Evolutionary conservation across 441 rosid species (phyloP).

Genomic region (Pelargonium myrrhifolium): DNA sequence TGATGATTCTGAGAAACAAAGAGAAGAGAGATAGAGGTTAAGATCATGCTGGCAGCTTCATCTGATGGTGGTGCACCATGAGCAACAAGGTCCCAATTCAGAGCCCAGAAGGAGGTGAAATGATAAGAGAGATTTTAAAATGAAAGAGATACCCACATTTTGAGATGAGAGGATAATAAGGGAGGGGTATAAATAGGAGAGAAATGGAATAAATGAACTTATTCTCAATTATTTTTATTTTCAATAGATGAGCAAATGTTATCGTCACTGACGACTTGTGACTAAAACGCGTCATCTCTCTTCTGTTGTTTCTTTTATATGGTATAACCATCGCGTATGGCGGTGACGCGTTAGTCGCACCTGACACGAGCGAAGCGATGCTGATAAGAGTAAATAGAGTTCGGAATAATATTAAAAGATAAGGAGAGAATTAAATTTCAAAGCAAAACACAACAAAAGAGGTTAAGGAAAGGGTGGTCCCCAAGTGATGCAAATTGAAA

Average conservation of each 20-base stretch:
- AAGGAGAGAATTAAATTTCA: background rate
- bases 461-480: background rate
- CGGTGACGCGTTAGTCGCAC: too few species aligned
- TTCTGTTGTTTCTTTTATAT: too few species aligned
- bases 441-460: background rate
- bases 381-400: background rate
- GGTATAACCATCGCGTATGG: background rate
- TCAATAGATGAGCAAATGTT: too few species aligned
- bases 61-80: slow-evolving; percentile 60
- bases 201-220: background rate
- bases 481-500: background rate
- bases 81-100: background rate
- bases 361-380: background rate
- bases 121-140: background rate
- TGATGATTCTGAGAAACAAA: background rate
- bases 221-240: too few species aligned
- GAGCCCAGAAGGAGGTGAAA: slow-evolving; percentile 16
- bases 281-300: too few species aligned
- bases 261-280: too few species aligned
- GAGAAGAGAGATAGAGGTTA: slow-evolving; percentile 25
- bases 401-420: background rate
- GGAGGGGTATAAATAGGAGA: background rate
- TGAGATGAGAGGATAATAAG: background rate
- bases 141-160: slow-evolving; percentile 5
- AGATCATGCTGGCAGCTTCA: slow-evolving; percentile 99